phyloP scores from a whole-genome alignment of 2,329 filamentous ascomycete genomes.

The Colletotrichum liriopes region DNA sequence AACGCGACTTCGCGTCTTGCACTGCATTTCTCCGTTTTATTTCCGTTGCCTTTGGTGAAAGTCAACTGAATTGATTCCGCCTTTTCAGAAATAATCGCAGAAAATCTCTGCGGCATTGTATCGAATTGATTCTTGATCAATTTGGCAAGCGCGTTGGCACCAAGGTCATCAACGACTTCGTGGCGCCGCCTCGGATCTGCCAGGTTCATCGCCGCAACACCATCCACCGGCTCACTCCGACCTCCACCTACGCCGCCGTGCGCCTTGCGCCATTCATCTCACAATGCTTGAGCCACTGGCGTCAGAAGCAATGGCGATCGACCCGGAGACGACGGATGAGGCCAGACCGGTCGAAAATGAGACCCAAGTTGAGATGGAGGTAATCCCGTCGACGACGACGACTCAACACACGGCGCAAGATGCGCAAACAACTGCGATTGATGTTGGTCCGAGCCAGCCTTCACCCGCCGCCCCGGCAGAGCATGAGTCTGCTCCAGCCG shows the following conservation, averaged over 20 bases:
- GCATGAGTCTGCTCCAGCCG: not conserved
- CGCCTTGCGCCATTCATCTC: not conserved
- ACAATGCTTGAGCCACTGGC: constrained; percentile 1
- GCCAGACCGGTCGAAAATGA: not conserved
- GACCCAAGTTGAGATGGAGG: not conserved
- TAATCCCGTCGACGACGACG: not conserved
- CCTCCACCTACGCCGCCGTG: not conserved
- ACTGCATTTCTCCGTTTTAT: constrained; percentile 4
- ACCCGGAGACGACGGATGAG: not conserved
- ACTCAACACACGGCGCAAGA: not conserved
- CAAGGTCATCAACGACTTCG: not conserved
- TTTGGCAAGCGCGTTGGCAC: not conserved
- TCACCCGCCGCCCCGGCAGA: not conserved
- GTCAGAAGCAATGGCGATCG: not conserved
- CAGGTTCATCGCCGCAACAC: constrained; percentile 1
- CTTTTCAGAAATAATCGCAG: not conserved
- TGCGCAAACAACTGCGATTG: not conserved
- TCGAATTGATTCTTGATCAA: not conserved
- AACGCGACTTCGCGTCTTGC: constrained; percentile 27
- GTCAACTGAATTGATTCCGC: not conserved
- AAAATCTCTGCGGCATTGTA: too few species aligned
- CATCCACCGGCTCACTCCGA: not conserved
- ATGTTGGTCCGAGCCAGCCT: not conserved
- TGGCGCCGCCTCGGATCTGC: not conserved
- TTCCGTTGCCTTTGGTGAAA: not conserved